Conservation (phyloP, 495 filamentous ascomycete genomes). For the Daldinia grandis region DNA sequence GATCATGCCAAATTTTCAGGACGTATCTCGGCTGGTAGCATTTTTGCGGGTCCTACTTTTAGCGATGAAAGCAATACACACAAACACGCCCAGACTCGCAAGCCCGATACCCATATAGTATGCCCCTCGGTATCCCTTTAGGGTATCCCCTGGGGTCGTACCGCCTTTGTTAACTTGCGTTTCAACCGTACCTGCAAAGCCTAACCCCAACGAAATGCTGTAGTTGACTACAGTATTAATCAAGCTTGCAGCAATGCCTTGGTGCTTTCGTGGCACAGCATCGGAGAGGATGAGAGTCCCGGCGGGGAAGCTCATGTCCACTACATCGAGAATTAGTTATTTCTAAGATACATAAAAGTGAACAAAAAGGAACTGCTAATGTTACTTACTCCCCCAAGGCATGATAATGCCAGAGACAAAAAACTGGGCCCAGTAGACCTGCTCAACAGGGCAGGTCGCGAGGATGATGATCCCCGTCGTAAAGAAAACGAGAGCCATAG, state of each 20-base stretch:
- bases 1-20: not conserved
- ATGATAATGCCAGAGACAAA: slow-evolving; percentile 60
- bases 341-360: not conserved
- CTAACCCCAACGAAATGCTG: slow-evolving; percentile 56
- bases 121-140: slow-evolving; percentile 51
- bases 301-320: slow-evolving; percentile 58
- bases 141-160: slow-evolving; percentile 38
- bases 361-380: not conserved
- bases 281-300: slow-evolving; percentile 53
- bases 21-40: not conserved
- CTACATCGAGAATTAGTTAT: slow-evolving; percentile 28
- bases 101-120: slow-evolving; percentile 48
- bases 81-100: slow-evolving; percentile 39
- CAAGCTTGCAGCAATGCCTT: slow-evolving; percentile 56
- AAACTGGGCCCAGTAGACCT: slow-evolving; percentile 54
- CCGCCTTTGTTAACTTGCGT: slow-evolving; percentile 49
- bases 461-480: slow-evolving; percentile 55
- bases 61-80: slow-evolving; percentile 30
- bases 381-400: slow-evolving; percentile 52
- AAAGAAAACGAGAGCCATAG: slow-evolving; percentile 59
- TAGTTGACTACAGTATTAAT: slow-evolving; percentile 58
- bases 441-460: slow-evolving; percentile 57
- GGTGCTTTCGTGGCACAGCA: slow-evolving; percentile 50
- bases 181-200: slow-evolving; percentile 58
- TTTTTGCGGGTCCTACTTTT: slow-evolving; percentile 24